These are phyloP conservation scores for Euphorbia celastroides DNA, from an alignment of 441 rosid species.

Conservation along the genomic window DNA sequence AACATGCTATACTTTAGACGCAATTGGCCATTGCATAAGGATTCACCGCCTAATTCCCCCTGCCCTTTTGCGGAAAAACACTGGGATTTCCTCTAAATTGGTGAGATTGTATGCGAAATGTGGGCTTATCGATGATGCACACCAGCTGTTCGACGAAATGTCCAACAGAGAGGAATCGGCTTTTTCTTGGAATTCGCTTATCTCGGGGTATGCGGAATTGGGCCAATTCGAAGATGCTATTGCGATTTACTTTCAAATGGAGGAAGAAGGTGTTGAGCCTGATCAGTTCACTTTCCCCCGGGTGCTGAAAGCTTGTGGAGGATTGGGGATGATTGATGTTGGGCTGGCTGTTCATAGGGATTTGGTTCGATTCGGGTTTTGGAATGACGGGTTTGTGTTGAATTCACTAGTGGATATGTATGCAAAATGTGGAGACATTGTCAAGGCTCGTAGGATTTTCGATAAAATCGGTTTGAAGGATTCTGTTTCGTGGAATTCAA, in stretches of 20 bases:
- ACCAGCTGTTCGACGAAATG: conserved; percentile 81
- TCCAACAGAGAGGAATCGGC: conserved; percentile 41
- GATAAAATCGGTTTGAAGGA: conserved; percentile 50
- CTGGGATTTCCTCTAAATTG: conserved; percentile 59
- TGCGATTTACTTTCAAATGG: conserved; percentile 87
- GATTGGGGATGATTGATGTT: conserved; percentile 60
- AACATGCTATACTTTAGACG: conserved; percentile 53
- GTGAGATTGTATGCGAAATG: conserved; percentile 50
- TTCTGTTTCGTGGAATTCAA: conserved; percentile 69
- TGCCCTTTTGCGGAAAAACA: conserved; percentile 40
- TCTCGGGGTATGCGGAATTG: conserved; percentile 63
- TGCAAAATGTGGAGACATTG: conserved; percentile 87
- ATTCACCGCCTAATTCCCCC: conserved; percentile 57
- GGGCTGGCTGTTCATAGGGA: conserved; percentile 81
- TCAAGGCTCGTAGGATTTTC: conserved; percentile 57
- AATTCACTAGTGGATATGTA: conserved; percentile 89
- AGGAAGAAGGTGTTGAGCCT: conserved; percentile 70
- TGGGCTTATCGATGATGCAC: conserved; percentile 64
- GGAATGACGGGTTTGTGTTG: conserved; percentile 47
- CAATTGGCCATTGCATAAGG: conserved; percentile 51
- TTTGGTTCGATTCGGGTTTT: conserved; percentile 62
- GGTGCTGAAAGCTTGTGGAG: conserved; percentile 69
- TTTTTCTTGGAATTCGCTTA: conserved; percentile 90
- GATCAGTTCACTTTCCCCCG: conserved; percentile 82
- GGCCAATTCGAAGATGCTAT: conserved; percentile 73